A percentile compares a stretch with the other conserved stretches of the same genome.
phyloP scores from a whole-genome alignment of 2,329 filamentous ascomycete species.

The Colletotrichum echinochloae region DNA sequence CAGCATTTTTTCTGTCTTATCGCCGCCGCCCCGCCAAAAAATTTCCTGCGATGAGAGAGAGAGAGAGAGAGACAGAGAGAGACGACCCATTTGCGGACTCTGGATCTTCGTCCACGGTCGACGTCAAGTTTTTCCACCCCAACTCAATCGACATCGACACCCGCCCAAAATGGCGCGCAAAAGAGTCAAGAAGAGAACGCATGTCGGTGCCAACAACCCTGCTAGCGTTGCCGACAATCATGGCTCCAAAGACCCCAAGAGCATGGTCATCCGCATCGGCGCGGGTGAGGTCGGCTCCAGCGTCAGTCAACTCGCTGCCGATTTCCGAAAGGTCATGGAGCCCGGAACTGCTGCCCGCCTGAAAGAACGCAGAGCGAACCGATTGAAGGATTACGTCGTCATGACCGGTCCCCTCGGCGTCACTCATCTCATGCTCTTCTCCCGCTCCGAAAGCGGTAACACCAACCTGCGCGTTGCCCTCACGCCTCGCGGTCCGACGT shows the following conservation, averaged over 20 bases:
- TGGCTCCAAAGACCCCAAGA: slow-evolving; percentile 82
- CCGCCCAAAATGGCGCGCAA: slow-evolving; percentile 76
- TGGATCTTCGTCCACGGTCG: neutral
- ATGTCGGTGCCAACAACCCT: slow-evolving; percentile 74
- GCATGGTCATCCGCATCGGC: slow-evolving; percentile 98
- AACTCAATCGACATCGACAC: slow-evolving; percentile 32
- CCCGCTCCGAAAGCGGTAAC: slow-evolving; percentile 88
- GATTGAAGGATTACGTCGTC: slow-evolving; percentile 89
- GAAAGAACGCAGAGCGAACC: slow-evolving; percentile 90
- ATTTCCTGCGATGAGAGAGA: slow-evolving; percentile 21
- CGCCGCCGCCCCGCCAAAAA: slow-evolving; percentile 34
- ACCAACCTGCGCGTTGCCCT: slow-evolving; percentile 90
- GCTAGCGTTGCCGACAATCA: slow-evolving; percentile 66
- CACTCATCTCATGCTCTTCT: slow-evolving; percentile 93
- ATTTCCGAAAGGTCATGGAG: slow-evolving; percentile 95
- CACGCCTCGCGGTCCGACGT: slow-evolving; percentile 89
- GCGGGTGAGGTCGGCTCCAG: slow-evolving; percentile 93
- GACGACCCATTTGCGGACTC: neutral
- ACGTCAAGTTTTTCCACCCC: slow-evolving; percentile 12
- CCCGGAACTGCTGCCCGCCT: slow-evolving; percentile 90
- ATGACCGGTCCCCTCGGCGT: slow-evolving; percentile 97
- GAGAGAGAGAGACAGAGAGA: neutral
- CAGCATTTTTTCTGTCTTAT: slow-evolving; percentile 4
- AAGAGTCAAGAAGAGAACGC: slow-evolving; percentile 90
- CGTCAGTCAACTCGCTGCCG: slow-evolving; percentile 89